A percentile compares a stretch with the other conserved stretches of the same genome.
Evolutionary conservation across 352 stramenopile species (phyloP).

Genomic region (Pythium rhizo-oryzae): DNA sequence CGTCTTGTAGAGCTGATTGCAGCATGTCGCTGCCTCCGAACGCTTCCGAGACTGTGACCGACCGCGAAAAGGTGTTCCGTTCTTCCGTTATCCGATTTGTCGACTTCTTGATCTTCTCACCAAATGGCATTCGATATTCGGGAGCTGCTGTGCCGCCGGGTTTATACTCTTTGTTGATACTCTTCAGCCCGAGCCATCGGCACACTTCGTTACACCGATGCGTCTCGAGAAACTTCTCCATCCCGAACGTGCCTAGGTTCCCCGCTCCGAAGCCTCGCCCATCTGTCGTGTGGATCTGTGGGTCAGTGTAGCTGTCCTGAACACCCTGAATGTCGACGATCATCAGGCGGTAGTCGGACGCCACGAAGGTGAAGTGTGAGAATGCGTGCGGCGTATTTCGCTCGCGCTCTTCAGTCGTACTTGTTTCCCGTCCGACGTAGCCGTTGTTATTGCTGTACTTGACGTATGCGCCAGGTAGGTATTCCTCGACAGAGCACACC

Average conservation of each 20-base stretch:
- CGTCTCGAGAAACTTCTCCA: conserved; percentile 88
- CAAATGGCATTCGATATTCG: conserved; percentile 80
- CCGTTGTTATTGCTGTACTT: conserved; percentile 91
- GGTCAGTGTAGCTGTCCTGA: conserved; percentile 84
- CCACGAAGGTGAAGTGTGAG: conserved; percentile 85
- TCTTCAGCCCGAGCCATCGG: conserved; percentile 74
- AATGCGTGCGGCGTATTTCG: conserved; percentile 85
- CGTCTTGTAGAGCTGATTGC: conserved; percentile 16
- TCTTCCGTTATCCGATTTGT: conserved; percentile 83
- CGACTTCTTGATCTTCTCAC: conserved; percentile 79
- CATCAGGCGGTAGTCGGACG: conserved; percentile 84
- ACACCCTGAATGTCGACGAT: conserved; percentile 88
- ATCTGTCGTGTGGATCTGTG: conserved; percentile 83
- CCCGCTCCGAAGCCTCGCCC: conserved; percentile 80
- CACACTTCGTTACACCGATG: conserved; percentile 90
- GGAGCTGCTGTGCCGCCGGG: conserved; percentile 73
- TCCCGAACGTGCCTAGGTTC: conserved; percentile 83
- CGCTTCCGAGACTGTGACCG: conserved; percentile 77
- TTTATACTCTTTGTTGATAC: conserved; percentile 83
- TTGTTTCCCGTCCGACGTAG: conserved; percentile 81
- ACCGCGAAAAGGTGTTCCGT: conserved; percentile 79
- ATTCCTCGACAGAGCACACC: conserved; percentile 81
- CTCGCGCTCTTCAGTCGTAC: conserved; percentile 78
- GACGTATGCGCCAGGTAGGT: conserved; percentile 77
- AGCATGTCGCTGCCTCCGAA: conserved; percentile 50